phyloP scores from a whole-genome alignment of 176 grass and related monocot genomes.

The Eragrostis curvula region DNA sequence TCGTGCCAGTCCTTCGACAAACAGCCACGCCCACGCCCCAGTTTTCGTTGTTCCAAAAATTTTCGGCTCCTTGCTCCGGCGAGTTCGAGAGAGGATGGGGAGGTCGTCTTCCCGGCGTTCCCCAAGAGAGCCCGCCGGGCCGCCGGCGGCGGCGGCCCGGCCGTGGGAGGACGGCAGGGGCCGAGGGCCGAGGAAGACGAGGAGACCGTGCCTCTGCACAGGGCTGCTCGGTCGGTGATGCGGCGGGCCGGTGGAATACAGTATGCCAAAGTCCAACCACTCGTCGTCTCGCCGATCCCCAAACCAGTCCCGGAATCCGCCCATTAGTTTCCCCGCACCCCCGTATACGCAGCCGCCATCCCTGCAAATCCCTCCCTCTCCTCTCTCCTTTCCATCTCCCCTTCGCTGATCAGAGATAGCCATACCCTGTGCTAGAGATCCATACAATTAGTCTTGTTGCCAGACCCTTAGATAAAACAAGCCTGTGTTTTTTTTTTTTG shows the following conservation, averaged over 20 bases:
- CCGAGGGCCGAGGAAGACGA: constrained; percentile 29
- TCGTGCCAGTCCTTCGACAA: too few relatives aligned
- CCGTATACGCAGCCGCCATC: constrained; percentile 18
- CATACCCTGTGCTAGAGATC: not conserved
- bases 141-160: constrained; percentile 8
- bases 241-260: constrained; percentile 32
- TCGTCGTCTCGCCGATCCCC: constrained; percentile 52
- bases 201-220: constrained; percentile 48
- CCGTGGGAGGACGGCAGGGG: constrained; percentile 33
- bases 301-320: constrained; percentile 56
- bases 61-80: not conserved
- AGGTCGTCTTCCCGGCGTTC: constrained; percentile 10
- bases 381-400: not conserved
- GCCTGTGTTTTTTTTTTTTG: not conserved
- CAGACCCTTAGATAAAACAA: not conserved
- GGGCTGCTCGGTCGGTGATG: constrained; percentile 51
- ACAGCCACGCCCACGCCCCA: not conserved
- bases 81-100: constrained; percentile 41
- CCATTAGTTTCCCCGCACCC: constrained; percentile 58
- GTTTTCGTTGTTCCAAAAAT: too few relatives aligned
- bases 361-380: not conserved
- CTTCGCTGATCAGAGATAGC: not conserved
- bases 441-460: not conserved
- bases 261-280: constrained; percentile 49
- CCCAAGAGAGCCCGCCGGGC: constrained; percentile 20